Percentiles rank a stretch among this genome's conserved stretches.
Conservation (phyloP, 805 yeast species). For the Wickerhamomyces queroliae region DNA sequence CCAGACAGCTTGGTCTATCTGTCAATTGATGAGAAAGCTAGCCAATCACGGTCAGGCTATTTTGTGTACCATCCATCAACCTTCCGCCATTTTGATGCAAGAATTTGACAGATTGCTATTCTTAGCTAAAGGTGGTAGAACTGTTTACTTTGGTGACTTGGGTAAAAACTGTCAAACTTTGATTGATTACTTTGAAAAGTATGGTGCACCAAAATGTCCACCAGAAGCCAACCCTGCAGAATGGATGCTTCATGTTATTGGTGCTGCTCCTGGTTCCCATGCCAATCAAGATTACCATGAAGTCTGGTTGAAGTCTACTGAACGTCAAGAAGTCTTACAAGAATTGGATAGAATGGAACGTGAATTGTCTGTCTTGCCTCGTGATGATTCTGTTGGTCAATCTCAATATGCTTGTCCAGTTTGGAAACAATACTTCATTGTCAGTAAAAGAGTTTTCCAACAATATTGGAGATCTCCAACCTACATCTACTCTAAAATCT, state of each 20-base stretch:
- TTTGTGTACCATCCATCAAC: constrained; percentile 74
- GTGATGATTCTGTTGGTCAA: constrained; percentile 18
- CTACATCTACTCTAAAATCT: constrained; percentile 52
- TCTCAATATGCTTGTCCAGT: constrained; percentile 40
- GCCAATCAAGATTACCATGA: constrained; percentile 59
- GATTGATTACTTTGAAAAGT: constrained; percentile 60
- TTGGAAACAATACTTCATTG: constrained; percentile 35
- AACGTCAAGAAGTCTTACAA: too few relatives aligned
- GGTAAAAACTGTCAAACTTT: constrained; percentile 57
- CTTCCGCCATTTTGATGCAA: constrained; percentile 66
- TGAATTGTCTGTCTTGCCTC: constrained; percentile 26
- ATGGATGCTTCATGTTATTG: constrained; percentile 67
- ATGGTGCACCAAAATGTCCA: constrained; percentile 67
- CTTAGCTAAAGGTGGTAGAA: constrained; percentile 69
- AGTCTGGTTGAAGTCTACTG: constrained; percentile 50
- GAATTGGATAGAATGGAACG: constrained; percentile 31
- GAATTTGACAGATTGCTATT: constrained; percentile 64
- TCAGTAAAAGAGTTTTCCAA: constrained; percentile 44
- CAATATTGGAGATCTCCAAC: constrained; percentile 64
- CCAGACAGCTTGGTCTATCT: constrained; percentile 64
- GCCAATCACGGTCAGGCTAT: constrained; percentile 72
- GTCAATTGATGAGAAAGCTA: constrained; percentile 58
- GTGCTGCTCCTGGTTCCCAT: constrained; percentile 74
- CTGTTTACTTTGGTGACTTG: constrained; percentile 79
- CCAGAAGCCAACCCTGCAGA: constrained; percentile 68